These are phyloP conservation scores for Discostella stelligeroides DNA, from an alignment of 108 stramenopile genomes.

Conservation along the genomic window DNA sequence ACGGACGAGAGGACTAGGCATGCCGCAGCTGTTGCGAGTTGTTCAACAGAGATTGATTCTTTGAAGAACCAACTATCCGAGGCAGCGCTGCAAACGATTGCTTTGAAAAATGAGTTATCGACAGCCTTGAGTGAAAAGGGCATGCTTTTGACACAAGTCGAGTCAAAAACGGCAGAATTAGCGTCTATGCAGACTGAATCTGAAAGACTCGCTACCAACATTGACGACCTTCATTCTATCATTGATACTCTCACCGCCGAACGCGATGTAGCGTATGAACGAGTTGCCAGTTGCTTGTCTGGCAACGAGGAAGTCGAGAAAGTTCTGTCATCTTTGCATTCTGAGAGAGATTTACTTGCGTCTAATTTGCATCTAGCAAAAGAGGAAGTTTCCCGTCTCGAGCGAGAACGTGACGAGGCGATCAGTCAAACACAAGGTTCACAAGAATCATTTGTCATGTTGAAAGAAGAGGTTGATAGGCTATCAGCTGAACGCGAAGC, in stretches of 20 bases:
- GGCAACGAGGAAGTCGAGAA: conserved; percentile 10
- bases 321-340: conserved; percentile 3
- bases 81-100: not conserved
- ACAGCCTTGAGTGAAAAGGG: not conserved
- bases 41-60: not conserved
- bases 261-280: conserved; percentile 19
- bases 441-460: not conserved
- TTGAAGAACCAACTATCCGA: conserved; percentile 4
- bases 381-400: conserved; percentile 1
- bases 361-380: conserved; percentile 10
- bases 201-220: not conserved
- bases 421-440: conserved; percentile 1
- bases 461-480: not conserved
- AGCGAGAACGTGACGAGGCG: not conserved
- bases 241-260: conserved; percentile 20
- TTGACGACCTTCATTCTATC: conserved; percentile 17
- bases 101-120: not conserved
- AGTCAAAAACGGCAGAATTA: conserved; percentile 3
- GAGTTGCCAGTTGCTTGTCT: conserved; percentile 19
- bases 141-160: not conserved
- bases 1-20: not conserved
- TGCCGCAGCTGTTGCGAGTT: not conserved
- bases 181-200: conserved; percentile 11
- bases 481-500: conserved; percentile 2
- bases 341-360: conserved; percentile 15